Base-by-base conservation (phyloP, 2,329 filamentous ascomycete genomes). In the Colletotrichum truncatum region DNA sequence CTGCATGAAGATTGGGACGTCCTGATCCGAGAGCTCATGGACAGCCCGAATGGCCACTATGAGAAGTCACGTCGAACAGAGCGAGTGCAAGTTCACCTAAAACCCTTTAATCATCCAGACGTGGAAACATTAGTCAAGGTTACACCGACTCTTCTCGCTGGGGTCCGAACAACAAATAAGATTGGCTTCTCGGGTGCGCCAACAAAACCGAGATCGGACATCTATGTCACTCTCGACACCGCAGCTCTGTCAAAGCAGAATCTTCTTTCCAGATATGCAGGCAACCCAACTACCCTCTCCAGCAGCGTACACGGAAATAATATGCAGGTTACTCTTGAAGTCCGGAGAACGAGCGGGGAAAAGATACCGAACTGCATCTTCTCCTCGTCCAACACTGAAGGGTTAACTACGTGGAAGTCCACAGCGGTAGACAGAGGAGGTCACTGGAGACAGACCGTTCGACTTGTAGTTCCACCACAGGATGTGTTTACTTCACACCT, bases 131-230 rank as follows among this genome's bases (percentile, higher is more conserved):
- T 99, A 39, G 91, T 98, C 73, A 93, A 92, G 73, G 89, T 91
- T 49, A 97, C 93, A 3, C 96, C 96, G 0, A 98, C 95, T 0
- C 81, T 97, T 12, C 87, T 99, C 12, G 91, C 97, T 53, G 90
- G 91, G 54, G 87, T 98, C 65, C 85, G 85, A 62, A 91, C 91
- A 76, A 97, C 94, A 1, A 91, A 85, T 72, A 96, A 96, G 75
- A 94, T 98, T 76, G 96, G 94, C 2, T 98, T 99, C 75, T 93
- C 95, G 4, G 94, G 94, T 11, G 94, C 94, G 2, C 95, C 96
- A 0, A 94, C 91, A 0, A 94, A 93, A 74, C 85, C 92, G 14
- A 86, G 97, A 71, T 98, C 94, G 10, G 97, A 99, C 76, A 98
- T 99, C 53, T 99, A 99, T 75, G 78, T 99, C 45, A 98, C 94